A percentile compares a stretch with the other conserved stretches of the same genome.
phyloP scores from a whole-genome alignment of 257 asterid species.

The Vinca minor region DNA sequence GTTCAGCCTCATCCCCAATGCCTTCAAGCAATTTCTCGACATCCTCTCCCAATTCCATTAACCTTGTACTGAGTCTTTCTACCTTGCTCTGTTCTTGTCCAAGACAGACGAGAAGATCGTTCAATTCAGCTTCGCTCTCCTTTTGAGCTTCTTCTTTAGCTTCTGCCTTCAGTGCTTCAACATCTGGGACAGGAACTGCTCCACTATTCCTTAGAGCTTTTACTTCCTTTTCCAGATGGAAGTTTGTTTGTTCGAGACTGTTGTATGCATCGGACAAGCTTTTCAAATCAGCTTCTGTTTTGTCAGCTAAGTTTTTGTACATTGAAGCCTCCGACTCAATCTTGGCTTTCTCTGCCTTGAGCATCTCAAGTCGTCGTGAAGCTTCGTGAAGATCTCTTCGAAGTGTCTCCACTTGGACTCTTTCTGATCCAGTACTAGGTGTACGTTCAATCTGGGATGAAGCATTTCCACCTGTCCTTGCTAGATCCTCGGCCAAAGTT shows the following conservation, averaged over 20 bases:
- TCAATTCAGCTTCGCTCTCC: slow-evolving; percentile 83
- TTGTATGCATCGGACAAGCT: slow-evolving; percentile 90
- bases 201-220: slow-evolving; percentile 49
- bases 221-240: slow-evolving; percentile 60
- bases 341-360: slow-evolving; percentile 61
- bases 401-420: slow-evolving; percentile 59
- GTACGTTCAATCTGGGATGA: slow-evolving; percentile 48
- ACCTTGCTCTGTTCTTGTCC: slow-evolving; percentile 98
- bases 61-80: slow-evolving; percentile 61
- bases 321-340: slow-evolving; percentile 49
- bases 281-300: slow-evolving; percentile 73
- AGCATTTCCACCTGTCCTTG: slow-evolving; percentile 51
- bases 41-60: slow-evolving; percentile 72
- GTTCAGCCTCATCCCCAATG: slow-evolving; percentile 56
- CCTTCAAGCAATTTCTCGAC: slow-evolving; percentile 65
- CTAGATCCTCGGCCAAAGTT: slow-evolving; percentile 64
- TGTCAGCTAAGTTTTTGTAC: slow-evolving; percentile 43
- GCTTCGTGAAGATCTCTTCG: slow-evolving; percentile 66
- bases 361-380: slow-evolving; percentile 50
- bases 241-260: slow-evolving; percentile 78
- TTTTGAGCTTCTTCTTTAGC: slow-evolving; percentile 80
- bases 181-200: slow-evolving; percentile 32
- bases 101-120: slow-evolving; percentile 80
- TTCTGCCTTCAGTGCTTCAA: slow-evolving; percentile 63
- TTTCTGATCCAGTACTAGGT: slow-evolving; percentile 51